phyloP scores from a whole-genome alignment of 306 rosid species.

The Ziziphus jujuba region DNA sequence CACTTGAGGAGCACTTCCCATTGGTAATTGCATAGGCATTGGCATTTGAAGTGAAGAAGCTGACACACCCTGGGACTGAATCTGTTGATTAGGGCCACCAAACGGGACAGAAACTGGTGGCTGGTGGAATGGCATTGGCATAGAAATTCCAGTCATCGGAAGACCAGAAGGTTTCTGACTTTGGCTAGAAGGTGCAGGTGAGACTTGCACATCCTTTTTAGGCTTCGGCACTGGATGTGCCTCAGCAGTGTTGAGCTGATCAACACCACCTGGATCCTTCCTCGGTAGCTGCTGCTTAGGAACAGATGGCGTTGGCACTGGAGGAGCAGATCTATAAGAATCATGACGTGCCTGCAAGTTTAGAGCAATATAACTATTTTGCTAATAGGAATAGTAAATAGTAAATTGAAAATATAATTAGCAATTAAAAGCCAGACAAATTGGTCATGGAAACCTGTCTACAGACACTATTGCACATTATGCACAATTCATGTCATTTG shows the following conservation, averaged over 20 bases:
- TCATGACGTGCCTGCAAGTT: conserved; percentile 69
- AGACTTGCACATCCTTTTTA: conserved; percentile 54
- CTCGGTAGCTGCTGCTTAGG: conserved; percentile 72
- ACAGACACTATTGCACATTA: background rate
- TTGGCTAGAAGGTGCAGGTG: conserved; percentile 49
- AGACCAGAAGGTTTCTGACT: conserved; percentile 62
- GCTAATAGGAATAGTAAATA: conserved; percentile 3
- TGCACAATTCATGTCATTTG: background rate
- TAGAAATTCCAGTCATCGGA: conserved; percentile 64
- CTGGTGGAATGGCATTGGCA: conserved; percentile 64
- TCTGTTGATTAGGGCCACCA: conserved; percentile 74
- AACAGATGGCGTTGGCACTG: conserved; percentile 59
- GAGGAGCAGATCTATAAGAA: conserved; percentile 47
- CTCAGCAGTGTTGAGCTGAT: conserved; percentile 52
- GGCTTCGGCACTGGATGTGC: conserved; percentile 40
- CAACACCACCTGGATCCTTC: conserved; percentile 56
- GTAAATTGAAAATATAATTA: background rate
- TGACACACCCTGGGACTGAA: conserved; percentile 76
- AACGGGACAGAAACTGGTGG: conserved; percentile 66
- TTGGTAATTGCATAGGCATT: conserved; percentile 52
- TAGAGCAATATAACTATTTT: conserved; percentile 18
- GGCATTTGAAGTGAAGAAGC: conserved; percentile 69
- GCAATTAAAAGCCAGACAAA: background rate
- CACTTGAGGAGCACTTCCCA: conserved; percentile 74
- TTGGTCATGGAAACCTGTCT: background rate